Evolutionary conservation across 768 basidiomycete species (phyloP), one percentile per base, ranked within the genome.

Genomic region (Lepiota venenata): DNA sequence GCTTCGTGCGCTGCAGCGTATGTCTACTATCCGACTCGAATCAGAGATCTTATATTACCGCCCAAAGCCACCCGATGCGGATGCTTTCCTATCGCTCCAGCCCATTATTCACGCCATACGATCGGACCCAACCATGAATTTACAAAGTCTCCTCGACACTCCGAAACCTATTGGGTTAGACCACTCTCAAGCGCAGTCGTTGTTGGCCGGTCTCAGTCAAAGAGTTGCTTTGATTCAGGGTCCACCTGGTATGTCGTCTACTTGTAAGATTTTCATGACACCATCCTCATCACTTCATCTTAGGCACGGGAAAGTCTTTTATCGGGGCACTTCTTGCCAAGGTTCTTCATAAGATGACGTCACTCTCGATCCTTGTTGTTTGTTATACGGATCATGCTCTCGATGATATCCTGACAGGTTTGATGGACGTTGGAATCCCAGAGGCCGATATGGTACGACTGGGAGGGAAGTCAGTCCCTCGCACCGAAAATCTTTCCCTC

Each of bases 361-460:
- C 60, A 0, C 70, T 74, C 46, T 81, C 63, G 0, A 86, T 89
- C 20, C 76, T 88, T 3, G 84, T 88, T 1, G 82, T 86, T 15
- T 87, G 85, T 58, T 88, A 81, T 57, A 89, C 87, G 1, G 88
- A 89, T 53, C 87, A 89, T 41, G 87, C 87, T 0, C 75, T 89
- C 0, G 87, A 88, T 56, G 81, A 87, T 47, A 83, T 89, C 52
- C 72, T 89, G 3, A 78, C 81, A 20, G 80, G 83, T 50, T 75
- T 89, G 2, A 62, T 88, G 2, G 72, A 74, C 16, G 81, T 83
- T 27, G 85, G 83, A 0, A 85, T 89, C 2, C 75, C 79, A 1
- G 40, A 56, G 0, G 9, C 41, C 0, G 71, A 65, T 27, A 79
- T 89, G 50, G 79, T 87, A 32, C 78, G 87, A 0, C 68, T 88